A percentile compares a stretch with the other conserved stretches of the same genome.
phyloP scores from a whole-genome alignment of 768 basidiomycete genomes.

The Tephrocybe sp. region DNA sequence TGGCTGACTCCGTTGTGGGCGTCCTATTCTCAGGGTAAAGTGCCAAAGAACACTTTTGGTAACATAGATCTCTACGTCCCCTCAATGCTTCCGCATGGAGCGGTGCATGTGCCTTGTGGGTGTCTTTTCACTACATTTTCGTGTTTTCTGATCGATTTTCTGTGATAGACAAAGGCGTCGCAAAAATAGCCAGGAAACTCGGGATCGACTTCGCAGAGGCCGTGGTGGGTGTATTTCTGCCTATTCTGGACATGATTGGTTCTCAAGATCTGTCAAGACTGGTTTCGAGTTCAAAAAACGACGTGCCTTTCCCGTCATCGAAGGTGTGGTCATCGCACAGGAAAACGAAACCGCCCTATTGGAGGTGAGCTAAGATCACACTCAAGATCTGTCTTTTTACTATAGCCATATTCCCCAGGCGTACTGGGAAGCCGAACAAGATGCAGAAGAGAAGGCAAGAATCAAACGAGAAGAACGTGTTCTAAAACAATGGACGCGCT shows the following conservation, averaged over 20 bases:
- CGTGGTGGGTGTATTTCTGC: conserved; percentile 64
- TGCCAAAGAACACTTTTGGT: conserved; percentile 95
- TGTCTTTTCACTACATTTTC: neutral
- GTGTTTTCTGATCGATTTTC: conserved; percentile 4
- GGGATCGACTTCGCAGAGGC: conserved; percentile 94
- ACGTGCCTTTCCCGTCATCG: conserved; percentile 79
- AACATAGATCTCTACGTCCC: conserved; percentile 96
- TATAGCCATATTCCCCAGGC: conserved; percentile 51
- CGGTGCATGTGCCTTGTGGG: conserved; percentile 89
- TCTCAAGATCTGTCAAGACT: conserved; percentile 50
- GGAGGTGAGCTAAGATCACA: conserved; percentile 52
- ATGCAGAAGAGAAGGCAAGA: conserved; percentile 74
- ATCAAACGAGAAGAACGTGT: conserved; percentile 76
- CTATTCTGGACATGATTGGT: neutral
- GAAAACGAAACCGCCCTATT: conserved; percentile 75
- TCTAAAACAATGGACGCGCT: conserved; percentile 84
- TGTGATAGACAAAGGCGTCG: conserved; percentile 75
- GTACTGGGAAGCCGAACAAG: conserved; percentile 78
- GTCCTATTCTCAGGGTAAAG: conserved; percentile 65
- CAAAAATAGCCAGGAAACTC: conserved; percentile 85
- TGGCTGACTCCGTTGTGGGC: neutral
- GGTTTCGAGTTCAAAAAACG: conserved; percentile 97
- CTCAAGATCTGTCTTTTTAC: conserved; percentile 1
- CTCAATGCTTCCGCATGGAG: conserved; percentile 91
- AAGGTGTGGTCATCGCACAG: conserved; percentile 83